Evolutionary conservation across 2,329 filamentous ascomycete species (phyloP), one percentile per base, ranked within the genome.

Genomic region (Ascochyta fabae): DNA sequence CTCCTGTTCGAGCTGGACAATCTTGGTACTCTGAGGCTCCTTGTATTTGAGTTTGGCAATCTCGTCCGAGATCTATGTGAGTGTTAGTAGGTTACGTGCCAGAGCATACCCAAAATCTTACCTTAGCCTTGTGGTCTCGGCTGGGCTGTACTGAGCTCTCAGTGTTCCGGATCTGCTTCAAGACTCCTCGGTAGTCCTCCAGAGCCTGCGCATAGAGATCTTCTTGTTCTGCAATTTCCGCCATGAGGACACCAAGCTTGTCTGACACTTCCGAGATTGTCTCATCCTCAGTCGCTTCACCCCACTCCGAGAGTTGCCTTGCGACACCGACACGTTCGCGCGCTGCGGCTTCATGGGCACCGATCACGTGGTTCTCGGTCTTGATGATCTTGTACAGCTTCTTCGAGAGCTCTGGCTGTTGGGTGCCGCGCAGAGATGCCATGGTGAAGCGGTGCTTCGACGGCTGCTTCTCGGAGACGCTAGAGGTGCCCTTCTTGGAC

Each of bases 121-220:
- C 80, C 79, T 96, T 96, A 61, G 84, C 81, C 78, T 95, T 95
- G 68, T 90, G 85, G 66, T 96, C 93, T 56, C 95, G 85, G 70
- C 89, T 92, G 6, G 95, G 95, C 81, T 97, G 93, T 15, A 99
- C 94, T 64, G 91, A 96, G 79, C 89, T 89, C 81, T 99, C 95
- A 13, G 92, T 97, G 77, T 99, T 96, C 64, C 95, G 86, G 66
- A 99, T 96, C 64, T 91, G 85, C 84, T 99, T 99, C 75, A 99
- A 81, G 23, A 92, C 79, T 31, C 81, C 84, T 44, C 95, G 86
- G 64, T 90, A 91, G 60, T 96, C 92, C 75, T 99, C 95, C 51
- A 99, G 77, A 44, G 88, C 88, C 75, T 94, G 89, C 4, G 93
- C 91, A 76, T 93, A 98, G 41, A 83, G 73, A 65, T 97, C 93